Base-by-base conservation (phyloP, 495 filamentous ascomycete species). In the Wilcoxina mikolae region DNA sequence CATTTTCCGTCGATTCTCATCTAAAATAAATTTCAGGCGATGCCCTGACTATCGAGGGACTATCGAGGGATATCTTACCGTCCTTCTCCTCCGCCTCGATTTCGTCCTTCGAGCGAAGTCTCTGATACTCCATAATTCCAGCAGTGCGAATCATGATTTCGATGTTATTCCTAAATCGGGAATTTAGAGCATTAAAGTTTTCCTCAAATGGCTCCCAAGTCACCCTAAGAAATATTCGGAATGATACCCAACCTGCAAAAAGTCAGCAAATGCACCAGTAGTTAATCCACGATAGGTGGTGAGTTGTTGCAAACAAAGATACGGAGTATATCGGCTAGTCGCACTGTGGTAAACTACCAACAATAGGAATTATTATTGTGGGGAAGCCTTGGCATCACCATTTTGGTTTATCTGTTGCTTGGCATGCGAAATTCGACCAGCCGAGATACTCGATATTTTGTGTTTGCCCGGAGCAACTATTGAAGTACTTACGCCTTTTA, bases 121-220 rank as follows among this genome's bases (percentile, higher is more conserved):
- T 28, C 25, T 48, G 24, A 31, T 51, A 18, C 20, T 57, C 57
- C 4, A 47, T 10, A 18, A 57, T 45, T 46, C 27, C 41, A 11
- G 55, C 48, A 9, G 54, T 59, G n/a, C 57, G 38, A 12, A 59
- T 39, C 15, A 59, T 41, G 15, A 59, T 52, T 4, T 57, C n/a
- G 11, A 53, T 48, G 20, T 35, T 47, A 23, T 57, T 42, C 10
- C 49, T 33, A 22, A 59, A 59, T 18, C 29, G n/a, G 5, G 50
- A 15, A 26, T 46, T 33, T 1, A 59, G 47, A 18, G 28, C 24
- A 33, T 59, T 23, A 18, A 59, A 58, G 25, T 50, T 48, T 11
- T 20, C 15, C 10, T 59, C 55, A 35, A 59, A 59, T 2, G 57
- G 54, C 18, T 57, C 55, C 57, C 55, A 59, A 11, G 43, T 59